Evolutionary conservation across 2,329 filamentous ascomycete genomes (phyloP), one percentile per base, ranked within the genome.

Genomic region (Penicillium fuscoglaucum): DNA sequence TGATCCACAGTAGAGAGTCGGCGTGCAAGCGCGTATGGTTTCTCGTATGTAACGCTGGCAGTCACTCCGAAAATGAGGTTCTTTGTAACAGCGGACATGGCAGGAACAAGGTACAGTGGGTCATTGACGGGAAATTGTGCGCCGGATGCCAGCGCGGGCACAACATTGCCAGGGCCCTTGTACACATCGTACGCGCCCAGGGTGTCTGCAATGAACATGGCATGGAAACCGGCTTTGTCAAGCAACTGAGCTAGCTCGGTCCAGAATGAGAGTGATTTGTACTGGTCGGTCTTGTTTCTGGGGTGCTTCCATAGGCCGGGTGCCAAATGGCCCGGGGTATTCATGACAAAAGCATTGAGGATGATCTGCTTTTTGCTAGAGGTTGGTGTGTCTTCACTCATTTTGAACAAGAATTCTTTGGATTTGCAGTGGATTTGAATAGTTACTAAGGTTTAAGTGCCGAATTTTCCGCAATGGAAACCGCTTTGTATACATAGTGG

Each of bases 1-100:
- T 83, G 80, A 55, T 83, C 81, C 6, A 83, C 67, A 0, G 79
- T 81, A 1, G 81, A 80, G 52, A 83, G 81, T 6, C 79, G 77
- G 0, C 80, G 75, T 0, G 81, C 81, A 12, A 83, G 74, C 37
- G 82, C 79, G 47, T 81, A 83, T 2, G 81, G 79, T 55, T 80
- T 74, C 29, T 83, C 80, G 45, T 82, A 83, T 0, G 81, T 83
- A 0, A 79, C 81, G 0, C 78, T 80, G 0, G 81, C 81, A 0
- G 81, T 83, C 3, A 80, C 78, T 0, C 78, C 81, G 1, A 83
- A 78, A 0, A 78, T 73, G 53, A 81, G 64, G 24, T 73, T 74
- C 58, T 76, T 73, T 1, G 79, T 78, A 2, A 73, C 76, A 1
- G 79, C 70, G 6, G 78, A 76, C 74, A 80, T 74, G 1, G 78